Percentiles rank a stretch among this genome's conserved stretches.
Conservation (phyloP, 805 yeast species). For the Myxozyma vanderwaltii region DNA sequence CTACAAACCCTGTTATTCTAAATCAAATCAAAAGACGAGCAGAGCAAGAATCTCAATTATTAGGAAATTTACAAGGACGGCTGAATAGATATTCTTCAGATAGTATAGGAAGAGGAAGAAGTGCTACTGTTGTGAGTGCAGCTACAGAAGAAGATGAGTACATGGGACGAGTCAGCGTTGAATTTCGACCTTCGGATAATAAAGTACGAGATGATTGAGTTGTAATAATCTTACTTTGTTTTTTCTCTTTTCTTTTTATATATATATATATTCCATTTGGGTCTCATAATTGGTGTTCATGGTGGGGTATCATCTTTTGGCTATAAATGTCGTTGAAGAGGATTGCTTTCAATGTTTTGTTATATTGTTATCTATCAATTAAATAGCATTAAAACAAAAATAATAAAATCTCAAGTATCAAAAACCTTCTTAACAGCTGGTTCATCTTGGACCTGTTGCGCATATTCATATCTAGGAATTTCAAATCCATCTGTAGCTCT, state of each 20-base stretch:
- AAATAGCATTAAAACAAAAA: too few relatives aligned
- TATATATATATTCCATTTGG: not conserved
- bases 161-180: constrained; percentile 31
- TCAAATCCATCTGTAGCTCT: constrained; percentile 52
- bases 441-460: constrained; percentile 26
- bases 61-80: constrained; percentile 20
- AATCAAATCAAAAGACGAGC: constrained; percentile 41
- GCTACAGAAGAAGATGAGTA: constrained; percentile 23
- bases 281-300: not conserved
- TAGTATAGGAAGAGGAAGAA: not conserved
- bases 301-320: not conserved
- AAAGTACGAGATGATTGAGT: not conserved
- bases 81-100: constrained; percentile 9
- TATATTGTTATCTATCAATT: too few relatives aligned
- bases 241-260: not conserved
- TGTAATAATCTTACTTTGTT: too few relatives aligned
- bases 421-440: constrained; percentile 5
- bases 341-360: not conserved
- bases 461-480: constrained; percentile 49
- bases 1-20: constrained; percentile 40
- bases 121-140: constrained; percentile 13
- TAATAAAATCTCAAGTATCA: not conserved
- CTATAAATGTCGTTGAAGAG: not conserved
- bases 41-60: constrained; percentile 38
- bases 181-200: constrained; percentile 22